Conservation (phyloP, 2,329 filamentous ascomycete species). For the Juglanconis sp. region DNA sequence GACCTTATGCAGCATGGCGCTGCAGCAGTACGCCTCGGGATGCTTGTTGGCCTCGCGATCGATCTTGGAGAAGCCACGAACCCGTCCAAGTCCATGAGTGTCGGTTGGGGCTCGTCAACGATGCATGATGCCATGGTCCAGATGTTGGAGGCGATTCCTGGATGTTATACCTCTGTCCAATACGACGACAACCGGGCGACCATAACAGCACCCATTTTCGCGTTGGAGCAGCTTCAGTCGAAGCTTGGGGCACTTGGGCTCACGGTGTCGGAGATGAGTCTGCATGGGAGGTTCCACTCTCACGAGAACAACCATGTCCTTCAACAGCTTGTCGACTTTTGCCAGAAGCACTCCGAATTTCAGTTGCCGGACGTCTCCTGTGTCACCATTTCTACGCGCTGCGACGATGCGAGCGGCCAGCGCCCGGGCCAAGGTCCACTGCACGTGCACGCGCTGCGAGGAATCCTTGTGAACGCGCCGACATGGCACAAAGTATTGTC, state of each 20-base stretch:
- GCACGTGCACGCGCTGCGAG: constrained; percentile 28
- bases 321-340: constrained; percentile 25
- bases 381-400: constrained; percentile 24
- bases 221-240: not conserved
- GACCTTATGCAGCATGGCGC: constrained; percentile 34
- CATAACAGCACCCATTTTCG: not conserved
- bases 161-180: not conserved
- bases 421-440: constrained; percentile 23
- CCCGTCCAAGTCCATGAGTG: not conserved
- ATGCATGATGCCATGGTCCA: not conserved
- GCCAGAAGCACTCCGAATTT: constrained; percentile 25
- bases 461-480: constrained; percentile 31
- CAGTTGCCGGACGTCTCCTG: constrained; percentile 30
- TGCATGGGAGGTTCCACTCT: not conserved
- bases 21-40: constrained; percentile 34
- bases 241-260: not conserved
- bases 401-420: constrained; percentile 19
- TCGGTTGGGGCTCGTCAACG: not conserved
- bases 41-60: constrained; percentile 35
- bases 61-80: constrained; percentile 30
- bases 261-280: not conserved
- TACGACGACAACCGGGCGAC: constrained; percentile 5
- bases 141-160: not conserved
- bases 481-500: constrained; percentile 33
- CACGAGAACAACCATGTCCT: constrained; percentile 16